Base-by-base conservation (phyloP, 78 protist genomes). In the Protostelium mycophagum region DNA sequence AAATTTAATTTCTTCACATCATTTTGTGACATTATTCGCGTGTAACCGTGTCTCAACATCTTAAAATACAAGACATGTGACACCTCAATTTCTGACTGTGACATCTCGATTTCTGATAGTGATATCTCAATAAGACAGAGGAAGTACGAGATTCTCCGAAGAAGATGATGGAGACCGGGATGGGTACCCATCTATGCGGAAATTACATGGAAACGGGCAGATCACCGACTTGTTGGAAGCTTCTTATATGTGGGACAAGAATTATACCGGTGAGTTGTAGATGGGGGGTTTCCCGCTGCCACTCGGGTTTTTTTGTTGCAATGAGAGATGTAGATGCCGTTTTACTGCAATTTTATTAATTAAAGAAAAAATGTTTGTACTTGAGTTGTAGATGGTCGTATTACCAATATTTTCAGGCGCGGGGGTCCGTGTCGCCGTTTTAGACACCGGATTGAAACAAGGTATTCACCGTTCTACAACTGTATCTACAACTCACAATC, bases 361-460 rank as follows among this genome's bases (percentile, higher is more conserved):
- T n/a, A n/a, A n/a, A n/a, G n/a, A n/a, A n/a, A n/a, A n/a, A n/a
- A n/a, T n/a, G n/a, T n/a, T n/a, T n/a, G n/a, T n/a, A n/a, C n/a
- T n/a, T n/a, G 31, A 51, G 16, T 51, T 16, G 73, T 25, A 51
- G 16, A 25, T 16, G 31, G 73, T 25, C 73, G 16, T 51, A 25
- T 51, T 51, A 51, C 16, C 16, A 5, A 51, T 51, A 5, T 51
- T 16, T 51, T 51, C 5, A 51, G 96, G 96, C 0, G 88, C 63
- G 25, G 96, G 95, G 31, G 85, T 91, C 0, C 89, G 89, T 0
- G 97, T 96, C 28, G 98, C 97, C 0, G 39, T 97, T 10, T 97
- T 97, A 39, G 98, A 97, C 90, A 96, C 98, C 28, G 98, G 98
- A 1, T 83, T 97, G 25, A 1, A 51, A 16, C 73, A 51, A 25